Base-by-base conservation (phyloP, 176 grass and related monocot genomes). In the Avena insularis region DNA sequence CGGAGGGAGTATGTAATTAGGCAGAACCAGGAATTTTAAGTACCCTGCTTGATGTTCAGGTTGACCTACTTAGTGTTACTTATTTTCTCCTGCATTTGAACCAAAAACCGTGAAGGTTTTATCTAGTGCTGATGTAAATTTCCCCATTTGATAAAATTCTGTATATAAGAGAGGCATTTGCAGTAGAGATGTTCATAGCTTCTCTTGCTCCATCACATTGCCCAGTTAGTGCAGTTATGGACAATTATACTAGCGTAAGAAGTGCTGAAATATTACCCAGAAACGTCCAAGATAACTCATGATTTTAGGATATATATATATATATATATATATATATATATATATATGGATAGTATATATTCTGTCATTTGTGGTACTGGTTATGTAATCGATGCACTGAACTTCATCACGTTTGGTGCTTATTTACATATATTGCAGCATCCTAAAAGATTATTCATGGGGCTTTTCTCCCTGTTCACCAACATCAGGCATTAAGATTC, bases 151-250 rank as follows among this genome's bases (percentile, higher is more conserved):
- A 25, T 74, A 8, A 14, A 75, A 6, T 27, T 73, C 0, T 15
- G 21, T 50, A 47, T 74, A 15, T 45, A 74, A 74, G 45, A 73
- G 43, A 75, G 8, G 71, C 43, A 29, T 19, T 19, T 31, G 78
- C 25, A 11, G 11, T 48, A 36, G 57, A 36, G 0, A 14, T 84
- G 38, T 49, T 20, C 16, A 35, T 45, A 38, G 14, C 23, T 49
- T 76, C 16, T 5, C 57, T 76, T 75, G 69, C 70, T 33, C 60
- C 2, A 75, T 75, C 55, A 48, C 82, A 84, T 33, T 33, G 29
- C 15, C 5, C 55, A 47, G 0, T 74, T 84, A 48, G 57, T 47
- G 36, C 27, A 47, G 20, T 8, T 72, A 45, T 47, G 35, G 14
- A 0, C 35, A 17, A 10, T 2, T 60, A 13, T 0, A 31, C 36